Base-by-base conservation (phyloP, 257 asterid species). In the Echium plantagineum region DNA sequence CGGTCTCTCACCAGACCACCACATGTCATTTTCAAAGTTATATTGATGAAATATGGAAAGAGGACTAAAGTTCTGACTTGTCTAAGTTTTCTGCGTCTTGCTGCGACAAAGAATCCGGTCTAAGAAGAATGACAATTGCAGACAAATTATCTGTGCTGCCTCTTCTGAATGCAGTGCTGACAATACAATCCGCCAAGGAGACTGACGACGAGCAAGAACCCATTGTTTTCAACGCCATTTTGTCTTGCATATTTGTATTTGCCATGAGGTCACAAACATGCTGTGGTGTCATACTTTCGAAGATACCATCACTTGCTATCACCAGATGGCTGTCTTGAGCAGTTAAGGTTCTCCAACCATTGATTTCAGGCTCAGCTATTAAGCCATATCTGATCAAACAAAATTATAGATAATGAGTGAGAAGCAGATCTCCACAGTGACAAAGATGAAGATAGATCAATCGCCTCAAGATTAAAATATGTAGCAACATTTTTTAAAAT, bases 111-210 rank as follows among this genome's bases (percentile, higher is more conserved):
- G 21, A 18, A 58, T 28, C 38, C 31, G 61, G 16, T 21, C 53
- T 48, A 62, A 70, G 5, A 7, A 66, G 76, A 61, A 78, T 72
- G 55, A 83, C 77, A 32, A 89, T 65, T 59, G 79, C 85, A 17
- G 95, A 89, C 63, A 89, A 73, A 65, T 89, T 89, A 65, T 85
- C 95, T 0, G 61, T 72, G 75, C 95, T 85, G 73, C 94, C 94
- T 17, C 63, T 70, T 54, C 67, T 65, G 52, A 73, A 72, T 6
- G 95, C 95, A 24, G 32, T 59, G 9, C 62, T 67, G 59, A 76
- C 68, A 54, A 85, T 68, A 71, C 69, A 62, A 12, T 79, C 83
- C 0, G 90, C 76, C 38, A 83, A 75, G 15, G 85, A 69, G n/a
- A 78, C 35, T 5, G 78, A 30, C 2, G 78, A 52, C 12, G 53